Evolutionary conservation across 306 rosid species (phyloP), one percentile per base, ranked within the genome.

Genomic region (Begonia loranthoides): DNA sequence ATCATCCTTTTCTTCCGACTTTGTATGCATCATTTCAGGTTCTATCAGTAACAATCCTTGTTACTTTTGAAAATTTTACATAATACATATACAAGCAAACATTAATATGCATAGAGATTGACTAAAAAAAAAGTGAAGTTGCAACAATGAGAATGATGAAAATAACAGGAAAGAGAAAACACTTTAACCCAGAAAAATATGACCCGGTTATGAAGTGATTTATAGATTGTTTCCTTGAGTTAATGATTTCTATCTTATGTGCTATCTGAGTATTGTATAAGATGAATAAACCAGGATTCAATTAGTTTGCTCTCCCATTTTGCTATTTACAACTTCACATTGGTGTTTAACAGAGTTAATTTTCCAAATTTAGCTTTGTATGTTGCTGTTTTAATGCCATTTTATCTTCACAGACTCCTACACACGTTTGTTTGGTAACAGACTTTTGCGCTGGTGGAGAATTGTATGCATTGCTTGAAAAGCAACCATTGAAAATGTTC

Each of bases 1-100:
- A 92, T 62, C 99, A 92, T 78, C 99, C 99, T 66, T 83, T 92
- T 75, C 96, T 86, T 73, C 99, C 96, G 52, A 52, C 96, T 2
- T 71, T 92, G 10, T 92, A 86, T 76, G 63, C 93, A 59, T 92
- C 99, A 65, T 92, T 92, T 74, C 80, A 83, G 93, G 99, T 90
- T 62, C 54, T 22, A 15, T 19, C 62, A 17, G 56, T 36, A 34
- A 49, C 55, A 44, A 17, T 45, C 12, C 12, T 45, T 28, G 40
- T 16, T 45, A 38, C 39, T 45, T 38, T 28, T 28, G 36, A 28
- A 28, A 28, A 4, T 28, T 28, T 28, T 28, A 28, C 36, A 5
- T 28, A 4, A 28, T 1, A 28, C 36, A 28, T 28, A 4, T 28
- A 28, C 36, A 28, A 28, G 5, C 36, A 28, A 28, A 28, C 36